Percentiles rank a stretch among this genome's conserved stretches.
Conservation (phyloP, 2,329 filamentous ascomycete species). For the Cordyceps farinosa region DNA sequence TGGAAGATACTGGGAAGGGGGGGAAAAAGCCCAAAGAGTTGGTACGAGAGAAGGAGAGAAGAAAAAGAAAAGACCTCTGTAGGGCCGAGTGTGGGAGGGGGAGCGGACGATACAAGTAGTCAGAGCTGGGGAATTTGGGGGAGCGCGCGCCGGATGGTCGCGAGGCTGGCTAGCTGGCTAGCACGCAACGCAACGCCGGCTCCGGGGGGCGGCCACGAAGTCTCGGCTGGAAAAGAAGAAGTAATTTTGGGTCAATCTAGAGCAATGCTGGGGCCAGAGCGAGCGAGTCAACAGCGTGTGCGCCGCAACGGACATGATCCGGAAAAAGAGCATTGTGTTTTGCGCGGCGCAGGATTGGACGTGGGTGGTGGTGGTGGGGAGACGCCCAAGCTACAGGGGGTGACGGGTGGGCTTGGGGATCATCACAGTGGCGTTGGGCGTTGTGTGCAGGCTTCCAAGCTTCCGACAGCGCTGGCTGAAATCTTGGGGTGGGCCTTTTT, state of each 20-base stretch:
- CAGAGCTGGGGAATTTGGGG: background rate
- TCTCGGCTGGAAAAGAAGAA: no score
- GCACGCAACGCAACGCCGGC: background rate
- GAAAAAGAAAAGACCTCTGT: background rate
- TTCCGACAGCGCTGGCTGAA: no score
- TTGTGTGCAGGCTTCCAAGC: no score
- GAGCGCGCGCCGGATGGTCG: background rate
- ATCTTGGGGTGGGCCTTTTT: no score
- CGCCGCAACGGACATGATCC: background rate
- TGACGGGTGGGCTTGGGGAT: no score
- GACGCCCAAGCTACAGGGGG: background rate
- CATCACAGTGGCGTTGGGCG: no score
- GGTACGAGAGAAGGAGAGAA: no score
- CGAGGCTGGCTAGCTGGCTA: background rate
- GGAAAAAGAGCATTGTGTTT: constrained; percentile 2
- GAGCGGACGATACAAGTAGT: background rate
- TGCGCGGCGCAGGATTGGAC: constrained; percentile 1
- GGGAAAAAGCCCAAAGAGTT: background rate
- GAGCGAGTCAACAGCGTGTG: background rate
- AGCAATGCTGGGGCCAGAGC: background rate
- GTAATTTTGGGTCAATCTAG: background rate
- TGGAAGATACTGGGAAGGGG: no score
- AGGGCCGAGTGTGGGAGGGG: background rate
- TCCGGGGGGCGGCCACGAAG: no score
- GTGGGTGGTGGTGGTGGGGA: background rate